Percentiles rank a stretch among this genome's conserved stretches.
phyloP scores from a whole-genome alignment of 2,329 filamentous ascomycete species.

The Plenodomus lindquistii region DNA sequence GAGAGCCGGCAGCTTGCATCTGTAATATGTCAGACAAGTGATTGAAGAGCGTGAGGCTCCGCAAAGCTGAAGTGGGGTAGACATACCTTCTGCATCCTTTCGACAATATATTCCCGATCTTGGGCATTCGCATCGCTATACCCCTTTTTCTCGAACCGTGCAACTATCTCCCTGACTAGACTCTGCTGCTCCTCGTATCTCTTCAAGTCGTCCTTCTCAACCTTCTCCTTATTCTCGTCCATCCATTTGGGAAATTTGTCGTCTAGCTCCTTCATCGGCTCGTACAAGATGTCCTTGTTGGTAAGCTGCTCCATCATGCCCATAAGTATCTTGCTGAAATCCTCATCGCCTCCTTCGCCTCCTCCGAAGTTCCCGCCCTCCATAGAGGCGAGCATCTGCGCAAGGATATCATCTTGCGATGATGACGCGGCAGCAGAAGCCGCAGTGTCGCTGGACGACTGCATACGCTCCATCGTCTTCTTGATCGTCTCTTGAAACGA shows the following conservation, averaged over 20 bases:
- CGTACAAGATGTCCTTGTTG: slow-evolving; percentile 96
- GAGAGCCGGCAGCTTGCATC: slow-evolving; percentile 97
- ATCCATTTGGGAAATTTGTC: slow-evolving; percentile 93
- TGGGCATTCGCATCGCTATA: slow-evolving; percentile 82
- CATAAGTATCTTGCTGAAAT: slow-evolving; percentile 92
- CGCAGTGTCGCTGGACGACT: slow-evolving; percentile 81
- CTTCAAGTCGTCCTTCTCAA: slow-evolving; percentile 70
- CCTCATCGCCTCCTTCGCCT: slow-evolving; percentile 70
- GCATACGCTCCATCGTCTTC: slow-evolving; percentile 95
- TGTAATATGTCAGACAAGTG: slow-evolving; percentile 44
- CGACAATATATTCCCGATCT: slow-evolving; percentile 90
- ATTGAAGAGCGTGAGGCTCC: neutral
- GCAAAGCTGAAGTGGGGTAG: neutral
- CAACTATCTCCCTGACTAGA: slow-evolving; percentile 83
- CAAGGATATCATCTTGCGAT: slow-evolving; percentile 73
- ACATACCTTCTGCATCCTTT: slow-evolving; percentile 91
- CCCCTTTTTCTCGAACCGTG: slow-evolving; percentile 78
- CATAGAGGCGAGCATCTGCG: slow-evolving; percentile 91
- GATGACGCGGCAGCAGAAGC: slow-evolving; percentile 74
- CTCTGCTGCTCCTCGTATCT: slow-evolving; percentile 80
- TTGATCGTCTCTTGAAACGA: slow-evolving; percentile 92
- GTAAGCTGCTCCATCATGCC: slow-evolving; percentile 99
- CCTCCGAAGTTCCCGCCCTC: slow-evolving; percentile 62
- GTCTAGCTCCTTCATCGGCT: slow-evolving; percentile 96
- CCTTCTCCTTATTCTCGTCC: slow-evolving; percentile 70